These are phyloP conservation scores for Gossypium lobatum DNA, from an alignment of 441 rosid genomes.

Conservation along the genomic window DNA sequence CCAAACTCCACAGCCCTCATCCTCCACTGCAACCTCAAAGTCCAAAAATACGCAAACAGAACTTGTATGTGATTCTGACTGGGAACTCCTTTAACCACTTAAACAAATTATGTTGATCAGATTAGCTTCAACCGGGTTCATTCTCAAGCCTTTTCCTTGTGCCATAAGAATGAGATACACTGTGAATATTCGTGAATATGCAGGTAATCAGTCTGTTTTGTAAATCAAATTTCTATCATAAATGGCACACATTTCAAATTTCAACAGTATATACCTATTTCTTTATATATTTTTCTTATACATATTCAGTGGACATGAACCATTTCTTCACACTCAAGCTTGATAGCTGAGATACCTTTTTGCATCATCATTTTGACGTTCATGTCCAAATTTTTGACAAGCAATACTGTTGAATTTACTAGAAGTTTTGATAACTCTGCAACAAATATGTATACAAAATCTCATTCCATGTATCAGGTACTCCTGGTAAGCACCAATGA, in stretches of 20 bases:
- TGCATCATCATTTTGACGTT: neutral
- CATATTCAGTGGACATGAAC: neutral
- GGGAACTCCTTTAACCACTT: conserved; percentile 61
- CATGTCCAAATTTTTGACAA: neutral
- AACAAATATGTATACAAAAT: conserved; percentile 70
- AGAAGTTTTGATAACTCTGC: conserved; percentile 31
- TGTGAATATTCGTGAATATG: conserved; percentile 15
- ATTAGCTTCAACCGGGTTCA: neutral
- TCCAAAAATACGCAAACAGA: conserved; percentile 16
- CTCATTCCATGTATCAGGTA: conserved; percentile 90
- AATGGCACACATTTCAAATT: neutral
- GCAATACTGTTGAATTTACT: neutral
- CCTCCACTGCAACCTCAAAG: conserved; percentile 19
- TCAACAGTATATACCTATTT: neutral
- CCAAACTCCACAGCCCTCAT: conserved; percentile 19
- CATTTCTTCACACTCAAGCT: neutral
- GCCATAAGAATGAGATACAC: neutral
- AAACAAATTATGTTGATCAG: neutral
- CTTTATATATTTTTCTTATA: neutral
- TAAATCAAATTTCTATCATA: neutral
- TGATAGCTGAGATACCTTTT: neutral
- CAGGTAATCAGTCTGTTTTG: neutral
- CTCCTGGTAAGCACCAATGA: conserved; percentile 96
- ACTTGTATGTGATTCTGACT: conserved; percentile 38
- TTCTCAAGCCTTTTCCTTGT: conserved; percentile 4